Evolutionary conservation across 495 filamentous ascomycete species (phyloP).

Genomic region (Aspergillus baeticus): DNA sequence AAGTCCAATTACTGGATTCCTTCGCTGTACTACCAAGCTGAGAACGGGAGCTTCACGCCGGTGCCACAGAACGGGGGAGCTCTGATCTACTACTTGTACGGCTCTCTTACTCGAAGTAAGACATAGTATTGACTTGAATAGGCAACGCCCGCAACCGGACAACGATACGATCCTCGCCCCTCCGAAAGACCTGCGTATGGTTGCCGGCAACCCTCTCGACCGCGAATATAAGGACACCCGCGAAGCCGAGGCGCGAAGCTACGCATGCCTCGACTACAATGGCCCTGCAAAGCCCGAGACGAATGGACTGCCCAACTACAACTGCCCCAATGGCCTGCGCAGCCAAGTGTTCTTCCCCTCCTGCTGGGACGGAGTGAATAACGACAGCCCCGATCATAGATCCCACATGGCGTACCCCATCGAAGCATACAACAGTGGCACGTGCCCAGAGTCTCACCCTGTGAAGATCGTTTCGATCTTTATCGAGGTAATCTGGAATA

Average conservation of each 20-base stretch:
- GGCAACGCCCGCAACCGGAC: slow-evolving; percentile 55
- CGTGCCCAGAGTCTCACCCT: slow-evolving; percentile 44
- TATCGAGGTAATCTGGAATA: slow-evolving; percentile 67
- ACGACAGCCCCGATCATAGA: slow-evolving; percentile 9
- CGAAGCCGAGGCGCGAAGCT: slow-evolving; percentile 5
- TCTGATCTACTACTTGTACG: slow-evolving; percentile 47
- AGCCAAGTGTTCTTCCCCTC: slow-evolving; percentile 13
- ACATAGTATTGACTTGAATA: slow-evolving; percentile 14
- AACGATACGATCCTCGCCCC: slow-evolving; percentile 63
- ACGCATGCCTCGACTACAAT: slow-evolving; percentile 9
- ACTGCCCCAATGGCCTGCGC: slow-evolving; percentile 14
- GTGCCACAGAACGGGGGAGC: slow-evolving; percentile 46
- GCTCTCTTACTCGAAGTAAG: background rate
- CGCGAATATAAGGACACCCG: slow-evolving; percentile 1
- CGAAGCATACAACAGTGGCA: background rate
- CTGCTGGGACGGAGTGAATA: slow-evolving; percentile 14
- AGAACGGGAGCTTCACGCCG: slow-evolving; percentile 63
- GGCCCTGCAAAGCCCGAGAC: slow-evolving; percentile 7
- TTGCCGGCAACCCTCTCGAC: slow-evolving; percentile 54
- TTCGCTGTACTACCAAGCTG: slow-evolving; percentile 60
- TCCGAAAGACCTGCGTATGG: slow-evolving; percentile 72
- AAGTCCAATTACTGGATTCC: slow-evolving; percentile 80
- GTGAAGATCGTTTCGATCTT: slow-evolving; percentile 61
- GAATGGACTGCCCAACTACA: slow-evolving; percentile 6
- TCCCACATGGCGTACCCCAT: slow-evolving; percentile 14